phyloP scores from a whole-genome alignment of 768 basidiomycete species.

The Sarcodon aspratus region DNA sequence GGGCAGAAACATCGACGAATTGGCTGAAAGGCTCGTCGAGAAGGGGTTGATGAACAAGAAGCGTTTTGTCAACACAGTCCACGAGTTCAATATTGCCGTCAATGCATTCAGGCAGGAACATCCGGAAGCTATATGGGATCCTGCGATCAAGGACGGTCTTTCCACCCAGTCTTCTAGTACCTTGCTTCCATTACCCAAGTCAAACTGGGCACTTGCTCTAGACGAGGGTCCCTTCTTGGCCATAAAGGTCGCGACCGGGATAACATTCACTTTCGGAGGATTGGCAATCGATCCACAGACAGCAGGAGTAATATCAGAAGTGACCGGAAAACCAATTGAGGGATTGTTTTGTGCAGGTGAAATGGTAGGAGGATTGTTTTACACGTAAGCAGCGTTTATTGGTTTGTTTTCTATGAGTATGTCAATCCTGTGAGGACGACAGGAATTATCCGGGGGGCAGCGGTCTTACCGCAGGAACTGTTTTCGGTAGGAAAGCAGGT shows the following conservation, averaged over 20 bases:
- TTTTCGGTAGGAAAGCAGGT: constrained; percentile 53
- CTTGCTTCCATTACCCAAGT: constrained; percentile 37
- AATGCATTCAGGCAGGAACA: constrained; percentile 23
- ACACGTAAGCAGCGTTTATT: constrained; percentile 6
- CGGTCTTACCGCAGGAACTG: constrained; percentile 52
- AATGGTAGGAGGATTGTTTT: constrained; percentile 56
- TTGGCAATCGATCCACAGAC: constrained; percentile 46
- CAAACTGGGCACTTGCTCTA: constrained; percentile 57
- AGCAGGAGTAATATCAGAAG: constrained; percentile 35
- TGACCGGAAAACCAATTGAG: constrained; percentile 27
- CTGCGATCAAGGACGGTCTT: constrained; percentile 50
- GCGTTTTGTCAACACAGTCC: constrained; percentile 33
- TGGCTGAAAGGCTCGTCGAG: constrained; percentile 33
- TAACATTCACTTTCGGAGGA: constrained; percentile 68
- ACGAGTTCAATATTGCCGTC: constrained; percentile 40
- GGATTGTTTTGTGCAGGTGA: constrained; percentile 61
- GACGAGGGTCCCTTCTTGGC: constrained; percentile 46
- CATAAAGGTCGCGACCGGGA: constrained; percentile 57
- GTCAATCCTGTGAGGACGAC: not conserved
- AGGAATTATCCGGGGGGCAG: constrained; percentile 63
- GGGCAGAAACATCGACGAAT: constrained; percentile 32
- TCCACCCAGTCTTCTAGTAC: constrained; percentile 32
- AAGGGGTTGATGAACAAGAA: constrained; percentile 34
- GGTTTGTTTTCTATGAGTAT: not conserved
- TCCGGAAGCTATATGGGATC: constrained; percentile 37